Conservation (phyloP, 441 rosid species). For the Populus hybrid region DNA sequence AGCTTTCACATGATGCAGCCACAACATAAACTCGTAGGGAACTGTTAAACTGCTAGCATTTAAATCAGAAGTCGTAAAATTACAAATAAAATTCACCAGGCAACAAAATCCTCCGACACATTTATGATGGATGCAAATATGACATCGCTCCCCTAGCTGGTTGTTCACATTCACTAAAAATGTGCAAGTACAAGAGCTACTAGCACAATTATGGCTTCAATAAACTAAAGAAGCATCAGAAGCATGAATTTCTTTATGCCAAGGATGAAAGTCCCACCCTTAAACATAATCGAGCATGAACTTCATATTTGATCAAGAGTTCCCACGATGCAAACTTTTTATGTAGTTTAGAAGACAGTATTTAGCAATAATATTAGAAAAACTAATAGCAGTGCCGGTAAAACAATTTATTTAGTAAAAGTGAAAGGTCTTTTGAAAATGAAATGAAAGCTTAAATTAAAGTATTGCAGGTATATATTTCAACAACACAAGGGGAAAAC, state of each 20-base stretch:
- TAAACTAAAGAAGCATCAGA: background rate
- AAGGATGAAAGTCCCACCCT: background rate
- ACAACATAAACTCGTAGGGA: background rate
- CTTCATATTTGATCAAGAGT: background rate
- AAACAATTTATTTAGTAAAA: no score
- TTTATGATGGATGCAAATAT: background rate
- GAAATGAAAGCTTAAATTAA: background rate
- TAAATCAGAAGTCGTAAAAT: background rate
- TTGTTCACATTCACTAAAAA: background rate
- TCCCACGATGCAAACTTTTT: background rate
- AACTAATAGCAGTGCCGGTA: background rate
- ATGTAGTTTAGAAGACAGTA: background rate
- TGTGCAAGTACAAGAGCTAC: background rate
- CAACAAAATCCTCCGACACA: background rate
- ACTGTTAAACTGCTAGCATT: background rate
- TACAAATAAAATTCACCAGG: background rate
- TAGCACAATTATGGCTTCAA: background rate
- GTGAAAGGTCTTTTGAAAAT: background rate
- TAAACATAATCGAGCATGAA: background rate
- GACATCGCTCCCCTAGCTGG: background rate
- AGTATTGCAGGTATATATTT: background rate
- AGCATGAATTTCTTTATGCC: background rate
- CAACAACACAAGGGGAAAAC: background rate
- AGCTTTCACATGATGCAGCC: background rate
- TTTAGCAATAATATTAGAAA: background rate